Conservation (phyloP, 2,329 filamentous ascomycete genomes). For the Atkinsonella hypoxylon region DNA sequence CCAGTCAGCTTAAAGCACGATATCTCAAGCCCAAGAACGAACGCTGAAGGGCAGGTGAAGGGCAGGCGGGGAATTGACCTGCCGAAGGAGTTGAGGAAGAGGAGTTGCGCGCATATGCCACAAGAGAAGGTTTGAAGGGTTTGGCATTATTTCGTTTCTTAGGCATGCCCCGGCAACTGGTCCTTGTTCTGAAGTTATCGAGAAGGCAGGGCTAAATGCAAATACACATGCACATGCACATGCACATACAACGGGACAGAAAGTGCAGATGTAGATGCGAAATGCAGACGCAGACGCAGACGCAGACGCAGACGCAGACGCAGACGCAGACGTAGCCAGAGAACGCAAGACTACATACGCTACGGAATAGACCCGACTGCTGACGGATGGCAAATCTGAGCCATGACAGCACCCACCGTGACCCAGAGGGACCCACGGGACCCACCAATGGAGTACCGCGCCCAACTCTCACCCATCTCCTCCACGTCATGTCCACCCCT, state of each 20-base stretch:
- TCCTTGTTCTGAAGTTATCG: not conserved
- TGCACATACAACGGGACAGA: too few species aligned
- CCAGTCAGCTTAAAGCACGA: not conserved
- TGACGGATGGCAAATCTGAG: not conserved
- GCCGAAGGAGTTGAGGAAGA: conserved; percentile 11
- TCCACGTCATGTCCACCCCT: too few species aligned
- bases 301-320: too few species aligned
- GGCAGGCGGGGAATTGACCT: not conserved
- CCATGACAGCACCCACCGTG: too few species aligned
- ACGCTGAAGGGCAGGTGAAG: not conserved
- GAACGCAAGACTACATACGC: too few species aligned
- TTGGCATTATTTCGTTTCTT: conserved; percentile 47
- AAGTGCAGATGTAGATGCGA: too few species aligned
- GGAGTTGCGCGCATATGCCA: conserved; percentile 30
- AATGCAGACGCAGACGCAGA: too few species aligned
- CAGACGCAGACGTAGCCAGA: not conserved
- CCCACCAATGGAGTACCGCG: too few species aligned
- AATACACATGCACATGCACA: not conserved
- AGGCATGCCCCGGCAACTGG: conserved; percentile 36
- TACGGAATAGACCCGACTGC: not conserved
- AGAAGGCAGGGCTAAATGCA: not conserved
- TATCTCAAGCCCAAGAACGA: not conserved
- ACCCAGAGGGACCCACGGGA: too few species aligned
- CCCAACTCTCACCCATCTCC: too few species aligned
- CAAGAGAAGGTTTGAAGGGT: conserved; percentile 47